Base-by-base conservation (phyloP, 2,329 filamentous ascomycete genomes). In the Ascochyta fabae region DNA sequence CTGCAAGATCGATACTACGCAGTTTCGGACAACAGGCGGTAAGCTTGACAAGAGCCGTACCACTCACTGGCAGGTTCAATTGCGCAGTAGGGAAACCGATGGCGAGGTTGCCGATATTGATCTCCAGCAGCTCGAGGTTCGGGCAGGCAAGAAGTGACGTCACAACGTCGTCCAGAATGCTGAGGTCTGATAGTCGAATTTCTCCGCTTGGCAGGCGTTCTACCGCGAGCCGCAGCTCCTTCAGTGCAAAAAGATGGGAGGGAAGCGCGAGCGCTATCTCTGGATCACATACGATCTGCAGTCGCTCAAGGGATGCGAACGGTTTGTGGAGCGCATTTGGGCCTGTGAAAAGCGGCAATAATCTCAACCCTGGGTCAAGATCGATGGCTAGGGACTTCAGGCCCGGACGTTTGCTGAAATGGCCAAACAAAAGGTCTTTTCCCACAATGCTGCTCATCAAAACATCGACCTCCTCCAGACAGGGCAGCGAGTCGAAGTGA, bases 201-300 rank as follows among this genome's bases (percentile, higher is more conserved):
- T 50, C 49, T 23, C 56, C 55, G 13, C 61, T 55, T 7, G 69
- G 62, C 47, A 68, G 64, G 9, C 71, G 64, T 24, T 65, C 67
- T n/a, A 74, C 52, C 27, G 70, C 68, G 16, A 75, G 29, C 16
- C 70, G 64, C 27, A 75, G 36, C 12, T 71, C 61, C 41, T 71
- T 61, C 16, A 75, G 29, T 3, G 34, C 9, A 3, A 43, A 48
- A 3, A 75, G 59, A 39, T 72, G 69, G 0, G 39, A 24, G 10
- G 65, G 61, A 2, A 75, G 60, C 4, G 69, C 64, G 8, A 69
- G 54, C 5, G 68, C 69, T 23, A 73, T 59, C 26, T 74, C 71
- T 2, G 71, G 71, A 34, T 73, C 73, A 40, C 69, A 72, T 56
- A 70, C 70, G 23, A 73, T 59, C 7, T 61, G 60, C 16, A 72